These are phyloP conservation scores for Stephanodiscus triporus DNA, from an alignment of 108 stramenopile genomes.

Conservation along the genomic window DNA sequence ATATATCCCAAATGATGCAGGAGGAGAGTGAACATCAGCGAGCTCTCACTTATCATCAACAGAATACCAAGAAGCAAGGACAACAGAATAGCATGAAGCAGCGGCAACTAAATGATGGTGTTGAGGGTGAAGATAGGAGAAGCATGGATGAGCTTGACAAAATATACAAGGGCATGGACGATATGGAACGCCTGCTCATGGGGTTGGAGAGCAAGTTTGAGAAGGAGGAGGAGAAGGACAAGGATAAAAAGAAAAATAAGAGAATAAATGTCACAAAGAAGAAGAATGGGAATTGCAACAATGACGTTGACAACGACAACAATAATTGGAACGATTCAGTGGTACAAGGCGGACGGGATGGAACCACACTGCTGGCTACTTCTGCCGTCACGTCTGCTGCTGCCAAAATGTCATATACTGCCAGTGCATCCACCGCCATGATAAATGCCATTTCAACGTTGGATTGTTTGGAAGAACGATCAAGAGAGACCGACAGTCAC, in stretches of 20 bases:
- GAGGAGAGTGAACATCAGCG: conserved; percentile 49
- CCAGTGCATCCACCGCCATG: conserved; percentile 6
- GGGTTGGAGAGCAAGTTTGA: conserved; percentile 27
- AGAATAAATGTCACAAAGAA: neutral
- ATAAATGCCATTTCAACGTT: conserved; percentile 30
- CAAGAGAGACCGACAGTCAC: conserved; percentile 42
- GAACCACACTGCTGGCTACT: too few species aligned
- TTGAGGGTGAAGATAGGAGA: neutral
- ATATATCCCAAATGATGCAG: conserved; percentile 50
- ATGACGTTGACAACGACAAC: conserved; percentile 10
- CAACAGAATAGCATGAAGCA: conserved; percentile 12
- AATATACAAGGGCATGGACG: conserved; percentile 24
- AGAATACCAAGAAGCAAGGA: neutral
- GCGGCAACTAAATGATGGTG: conserved; percentile 9
- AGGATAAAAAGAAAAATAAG: conserved; percentile 2
- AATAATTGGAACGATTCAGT: neutral
- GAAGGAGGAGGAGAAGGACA: conserved; percentile 12
- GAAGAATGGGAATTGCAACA: conserved; percentile 1
- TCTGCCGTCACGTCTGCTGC: neutral
- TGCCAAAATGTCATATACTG: neutral
- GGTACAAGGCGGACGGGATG: neutral
- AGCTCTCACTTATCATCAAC: conserved; percentile 22
- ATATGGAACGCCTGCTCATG: conserved; percentile 34
- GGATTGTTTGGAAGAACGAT: conserved; percentile 36
- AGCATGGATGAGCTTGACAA: conserved; percentile 10